Base-by-base conservation (phyloP, 192 early-diverging fungal species). In the Diversispora epigaea region DNA sequence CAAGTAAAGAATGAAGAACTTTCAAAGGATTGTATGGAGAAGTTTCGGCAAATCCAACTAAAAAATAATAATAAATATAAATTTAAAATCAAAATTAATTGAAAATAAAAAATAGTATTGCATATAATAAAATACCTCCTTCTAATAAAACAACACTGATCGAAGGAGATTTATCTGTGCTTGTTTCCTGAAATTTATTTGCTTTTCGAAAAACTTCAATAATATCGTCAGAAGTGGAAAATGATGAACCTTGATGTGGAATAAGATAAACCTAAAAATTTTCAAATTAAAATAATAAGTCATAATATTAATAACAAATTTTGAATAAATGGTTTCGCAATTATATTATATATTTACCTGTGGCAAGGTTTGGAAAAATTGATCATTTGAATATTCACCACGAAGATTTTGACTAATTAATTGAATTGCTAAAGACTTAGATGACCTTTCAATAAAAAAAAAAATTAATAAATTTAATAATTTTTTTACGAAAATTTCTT, bases 241-340 rank as follows among this genome's bases (percentile, higher is more conserved):
- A 74, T n/a, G 63, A 11, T 32, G 58, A 63, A 39, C 73, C 73
- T 74, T 74, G 60, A 74, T 74, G 60, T 12, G 73, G 60, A n/a
- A 74, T 74, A 11, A 74, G 25, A 61, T 46, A 60, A 12, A 74
- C 25, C 25, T 32, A 32, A 1, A 32, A 32, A 32, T 32, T 32
- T 32, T 32, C 25, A 32, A 32, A 32, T 32, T 32, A 32, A 32
- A 32, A 32, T 32, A 32, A 32, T 32, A 32, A 32, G 25, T 32
- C 25, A 32, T 32, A 32, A 32, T 32, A 32, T 0, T 32, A n/a
- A 32, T 32, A 32, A 32, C 25, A 32, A 32, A 32, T 32, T 1
- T 32, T 32, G 25, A 2, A 32, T 32, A 32, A 32, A 32, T 32
- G 25, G 25, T 32, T 32, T 32, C 2, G n/a, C n/a, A n/a, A 2